Evolutionary conservation across 164 flowering plant species (phyloP), one percentile per base, ranked within the genome.

Genomic region (Piper longum): DNA sequence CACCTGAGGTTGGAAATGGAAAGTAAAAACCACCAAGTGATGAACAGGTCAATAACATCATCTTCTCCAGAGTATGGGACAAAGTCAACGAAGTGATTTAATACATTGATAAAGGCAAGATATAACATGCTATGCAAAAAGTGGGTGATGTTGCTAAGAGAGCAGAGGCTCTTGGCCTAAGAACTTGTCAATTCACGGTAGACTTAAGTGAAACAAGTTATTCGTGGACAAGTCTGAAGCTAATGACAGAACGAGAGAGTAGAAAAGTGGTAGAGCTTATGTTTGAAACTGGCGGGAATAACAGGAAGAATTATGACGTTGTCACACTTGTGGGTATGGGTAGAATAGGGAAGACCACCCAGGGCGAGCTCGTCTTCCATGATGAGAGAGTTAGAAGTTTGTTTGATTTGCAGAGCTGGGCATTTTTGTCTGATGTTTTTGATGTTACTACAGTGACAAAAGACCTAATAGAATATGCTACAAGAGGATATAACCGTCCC

Each of bases 301-400:
- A 17, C n/a, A 54, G 14, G n/a, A 54, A 8, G n/a, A 16, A 4
- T 54, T 17, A 16, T 4, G 14, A 16, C 56, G 13, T 54, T 54
- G n/a, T 54, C n/a, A 55, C 64, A 7, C 17, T 62, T 5, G 64
- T 62, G 11, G 64, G 64, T 3, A 45, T 62, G 56, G 64, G 56
- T 16, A 56, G 64, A 6, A 41, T 62, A 3, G 64, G 56, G 56
- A 62, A 62, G n/a, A 62, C 56, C 14, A 45, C 64, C 40, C 56
- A 45, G 4, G 64, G 56, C 13, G 42, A 62, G 16, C 55, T 62
- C 6, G 64, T 48, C 1, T 57, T 56, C 41, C 42, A 65, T 43
- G 62, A 65, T 13, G 12, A 57, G 61, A 57, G 54, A 18, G 54
- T 65, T 2, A 17, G 18, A 41, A 57, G 3, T 12, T 40, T 43